Percentiles rank a stretch among this genome's conserved stretches.
phyloP scores from a whole-genome alignment of 2,329 filamentous ascomycete genomes.

The Sporothrix globosa region DNA sequence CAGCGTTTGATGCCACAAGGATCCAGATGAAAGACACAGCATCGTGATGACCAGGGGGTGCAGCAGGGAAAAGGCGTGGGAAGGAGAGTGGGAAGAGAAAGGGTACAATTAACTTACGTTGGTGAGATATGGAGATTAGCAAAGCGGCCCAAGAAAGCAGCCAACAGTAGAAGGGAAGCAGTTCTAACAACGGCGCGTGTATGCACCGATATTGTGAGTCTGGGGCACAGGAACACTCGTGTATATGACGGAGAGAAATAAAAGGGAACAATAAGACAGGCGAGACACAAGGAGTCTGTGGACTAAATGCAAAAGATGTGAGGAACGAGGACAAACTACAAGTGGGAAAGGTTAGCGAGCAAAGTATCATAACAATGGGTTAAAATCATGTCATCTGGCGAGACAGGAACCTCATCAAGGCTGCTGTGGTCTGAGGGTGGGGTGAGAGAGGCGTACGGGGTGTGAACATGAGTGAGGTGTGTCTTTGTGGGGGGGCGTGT shows the following conservation, averaged over 20 bases:
- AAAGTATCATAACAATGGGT: background rate
- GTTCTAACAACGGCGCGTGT: background rate
- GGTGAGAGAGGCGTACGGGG: background rate
- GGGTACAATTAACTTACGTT: background rate
- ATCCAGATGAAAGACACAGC: background rate
- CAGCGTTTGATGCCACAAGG: background rate
- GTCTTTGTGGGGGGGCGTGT: background rate
- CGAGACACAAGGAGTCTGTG: slow-evolving; percentile 1
- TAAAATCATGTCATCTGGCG: background rate
- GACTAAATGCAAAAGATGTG: too few relatives aligned
- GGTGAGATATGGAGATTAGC: slow-evolving; percentile 2
- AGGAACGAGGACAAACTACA: background rate
- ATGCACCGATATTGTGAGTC: slow-evolving; percentile 11
- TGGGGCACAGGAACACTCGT: slow-evolving; percentile 14
- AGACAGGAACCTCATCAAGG: background rate
- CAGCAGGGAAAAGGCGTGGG: slow-evolving; percentile 9
- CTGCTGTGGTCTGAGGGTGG: slow-evolving; percentile 15
- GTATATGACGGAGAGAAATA: background rate
- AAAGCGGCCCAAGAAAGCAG: background rate
- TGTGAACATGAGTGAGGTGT: background rate
- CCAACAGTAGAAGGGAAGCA: background rate
- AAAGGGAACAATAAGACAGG: background rate
- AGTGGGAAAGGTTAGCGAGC: slow-evolving; percentile 12
- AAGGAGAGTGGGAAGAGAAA: background rate
- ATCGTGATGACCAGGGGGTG: slow-evolving; percentile 13